Evolutionary conservation across 345 rosid genomes (phyloP).

Genomic region (Salix purpurea): DNA sequence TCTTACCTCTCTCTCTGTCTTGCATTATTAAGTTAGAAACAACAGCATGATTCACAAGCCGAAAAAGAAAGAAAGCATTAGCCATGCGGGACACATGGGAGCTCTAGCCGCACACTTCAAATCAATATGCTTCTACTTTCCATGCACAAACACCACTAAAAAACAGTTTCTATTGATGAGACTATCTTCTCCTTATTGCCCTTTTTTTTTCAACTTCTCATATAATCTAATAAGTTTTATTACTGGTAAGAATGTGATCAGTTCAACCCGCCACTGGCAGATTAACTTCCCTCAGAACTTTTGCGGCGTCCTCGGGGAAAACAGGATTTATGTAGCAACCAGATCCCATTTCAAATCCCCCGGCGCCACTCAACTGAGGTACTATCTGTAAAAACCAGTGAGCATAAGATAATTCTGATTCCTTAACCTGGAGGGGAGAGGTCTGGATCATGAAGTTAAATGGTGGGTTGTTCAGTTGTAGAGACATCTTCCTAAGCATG

Average conservation of each 20-base stretch:
- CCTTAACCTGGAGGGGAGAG: conserved; percentile 46
- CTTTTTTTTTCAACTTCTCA: not conserved
- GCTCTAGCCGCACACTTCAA: conserved; percentile 3
- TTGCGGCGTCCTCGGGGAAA: conserved; percentile 80
- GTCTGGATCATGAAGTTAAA: conserved; percentile 89
- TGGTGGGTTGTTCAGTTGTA: conserved; percentile 63
- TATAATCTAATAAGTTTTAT: not conserved
- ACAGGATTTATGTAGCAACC: conserved; percentile 90
- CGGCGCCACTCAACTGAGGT: conserved; percentile 64
- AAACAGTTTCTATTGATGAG: not conserved
- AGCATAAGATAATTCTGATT: conserved; percentile 38
- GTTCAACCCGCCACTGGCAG: conserved; percentile 10
- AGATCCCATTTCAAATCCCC: conserved; percentile 74
- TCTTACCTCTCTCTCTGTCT: not conserved
- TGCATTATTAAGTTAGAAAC: conserved; percentile 11
- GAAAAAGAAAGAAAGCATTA: not conserved
- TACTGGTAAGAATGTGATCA: not conserved
- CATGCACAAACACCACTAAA: not conserved
- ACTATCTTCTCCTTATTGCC: too few species aligned
- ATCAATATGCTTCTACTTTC: conserved; percentile 6
- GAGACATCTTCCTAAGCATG: conserved; percentile 56
- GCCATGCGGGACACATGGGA: not conserved
- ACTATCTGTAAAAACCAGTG: conserved; percentile 83
- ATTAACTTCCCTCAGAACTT: conserved; percentile 60
- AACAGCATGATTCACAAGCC: not conserved